Evolutionary conservation across 345 rosid species (phyloP).

Genomic region (Sisymbrium altissimum): DNA sequence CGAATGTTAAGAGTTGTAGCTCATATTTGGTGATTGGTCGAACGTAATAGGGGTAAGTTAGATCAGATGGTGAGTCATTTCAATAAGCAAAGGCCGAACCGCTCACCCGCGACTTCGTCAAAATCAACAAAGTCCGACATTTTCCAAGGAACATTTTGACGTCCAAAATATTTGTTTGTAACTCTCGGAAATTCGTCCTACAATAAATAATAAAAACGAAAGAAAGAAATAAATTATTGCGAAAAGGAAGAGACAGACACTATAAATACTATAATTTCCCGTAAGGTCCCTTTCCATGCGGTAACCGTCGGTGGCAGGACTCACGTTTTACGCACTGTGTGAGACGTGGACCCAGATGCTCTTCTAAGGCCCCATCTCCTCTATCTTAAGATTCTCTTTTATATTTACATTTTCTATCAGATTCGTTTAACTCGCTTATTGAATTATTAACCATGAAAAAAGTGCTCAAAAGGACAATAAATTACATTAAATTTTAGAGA

Average conservation of each 20-base stretch:
- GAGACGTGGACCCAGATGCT: conserved; percentile 22
- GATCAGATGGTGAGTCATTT: too few relatives aligned
- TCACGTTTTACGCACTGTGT: conserved; percentile 3
- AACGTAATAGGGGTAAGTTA: too few relatives aligned
- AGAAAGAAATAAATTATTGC: not conserved
- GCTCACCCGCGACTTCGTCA: too few relatives aligned
- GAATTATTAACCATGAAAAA: not conserved
- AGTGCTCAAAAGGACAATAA: not conserved
- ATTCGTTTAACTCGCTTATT: not conserved
- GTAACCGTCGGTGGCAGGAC: conserved; percentile 15
- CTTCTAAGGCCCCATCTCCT: not conserved
- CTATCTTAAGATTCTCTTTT: too few relatives aligned
- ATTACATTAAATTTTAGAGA: not conserved
- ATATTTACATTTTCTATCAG: not conserved
- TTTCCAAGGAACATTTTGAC: too few relatives aligned
- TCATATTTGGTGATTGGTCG: too few relatives aligned
- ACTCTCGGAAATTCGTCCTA: not conserved
- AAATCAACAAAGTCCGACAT: too few relatives aligned
- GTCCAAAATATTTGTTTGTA: too few relatives aligned
- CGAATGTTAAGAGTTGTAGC: too few relatives aligned
- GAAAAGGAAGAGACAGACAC: not conserved
- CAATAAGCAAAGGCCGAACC: too few relatives aligned
- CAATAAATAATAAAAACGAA: not conserved
- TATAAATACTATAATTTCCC: not conserved
- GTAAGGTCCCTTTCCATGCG: not conserved